These are phyloP conservation scores for Jamesozyma piceae DNA, from an alignment of 805 yeast genomes.

Conservation along the genomic window DNA sequence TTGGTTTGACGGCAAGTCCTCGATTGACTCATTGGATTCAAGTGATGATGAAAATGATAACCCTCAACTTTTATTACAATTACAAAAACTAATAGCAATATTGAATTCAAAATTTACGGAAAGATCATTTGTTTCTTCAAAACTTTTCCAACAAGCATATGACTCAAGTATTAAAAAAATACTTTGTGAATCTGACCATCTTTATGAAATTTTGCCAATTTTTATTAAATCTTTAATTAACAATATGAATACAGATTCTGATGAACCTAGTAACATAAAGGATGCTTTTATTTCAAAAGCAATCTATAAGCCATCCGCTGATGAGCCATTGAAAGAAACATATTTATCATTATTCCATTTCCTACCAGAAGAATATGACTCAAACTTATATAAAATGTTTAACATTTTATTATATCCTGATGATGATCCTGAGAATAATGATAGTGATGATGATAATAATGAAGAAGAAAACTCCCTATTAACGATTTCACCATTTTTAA, in stretches of 20 bases:
- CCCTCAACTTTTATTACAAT: slow-evolving; percentile 23
- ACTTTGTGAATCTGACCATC: slow-evolving; percentile 19
- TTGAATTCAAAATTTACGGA: slow-evolving; percentile 14
- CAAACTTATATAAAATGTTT: slow-evolving; percentile 28
- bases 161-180: slow-evolving; percentile 15
- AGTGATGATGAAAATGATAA: slow-evolving; percentile 5
- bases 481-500: slow-evolving; percentile 22
- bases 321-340: slow-evolving; percentile 17
- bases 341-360: slow-evolving; percentile 25
- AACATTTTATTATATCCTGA: slow-evolving; percentile 25
- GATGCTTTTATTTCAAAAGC: slow-evolving; percentile 25
- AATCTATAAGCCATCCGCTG: slow-evolving; percentile 14
- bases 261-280: slow-evolving; percentile 8
- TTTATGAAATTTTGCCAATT: slow-evolving; percentile 24
- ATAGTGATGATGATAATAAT: slow-evolving; percentile 1
- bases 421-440: slow-evolving; percentile 3
- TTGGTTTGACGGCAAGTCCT: slow-evolving; percentile 20
- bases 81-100: slow-evolving; percentile 22
- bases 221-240: slow-evolving; percentile 22
- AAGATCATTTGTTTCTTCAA: slow-evolving; percentile 20
- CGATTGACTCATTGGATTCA: neutral
- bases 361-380: slow-evolving; percentile 28
- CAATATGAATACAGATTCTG: slow-evolving; percentile 16
- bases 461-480: slow-evolving; percentile 19
- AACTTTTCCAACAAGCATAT: slow-evolving; percentile 13